Base-by-base conservation (phyloP, 768 basidiomycete species). In the Hericium coralloides region DNA sequence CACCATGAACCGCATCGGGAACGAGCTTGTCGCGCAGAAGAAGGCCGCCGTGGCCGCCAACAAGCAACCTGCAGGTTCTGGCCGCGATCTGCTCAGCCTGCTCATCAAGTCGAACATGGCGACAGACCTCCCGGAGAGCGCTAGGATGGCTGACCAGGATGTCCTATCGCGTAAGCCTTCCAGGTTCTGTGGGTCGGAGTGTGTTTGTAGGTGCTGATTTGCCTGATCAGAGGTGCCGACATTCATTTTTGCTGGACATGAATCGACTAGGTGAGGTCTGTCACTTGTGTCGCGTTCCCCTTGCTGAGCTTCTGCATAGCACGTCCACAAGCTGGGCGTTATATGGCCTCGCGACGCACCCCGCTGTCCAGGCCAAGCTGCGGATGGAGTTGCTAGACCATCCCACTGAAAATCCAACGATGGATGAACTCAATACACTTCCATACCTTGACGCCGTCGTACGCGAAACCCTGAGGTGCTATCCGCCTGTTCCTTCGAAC, bases 381-480 rank as follows among this genome's bases (percentile, higher is more conserved):
- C 75, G 85, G 0, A 73, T 79, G 1, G 87, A 90, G 63, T 70
- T 85, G 1, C 68, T 79, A 7, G 64, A 69, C 0, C 70, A 84
- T 12, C 63, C 73, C 1, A 82, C 79, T 0, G 80, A 85, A 9
- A 79, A 69, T 0, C 86, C 87, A 2, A 75, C 76, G 4, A 87
- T 89, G 82, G 87, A 90, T 36, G 77, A 83, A 37, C 75, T 91
- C 0, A 78, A 80, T 56, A 72, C 76, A 2, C 72, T 92, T 3
- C 78, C 84, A 0, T 89, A 86, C 63, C 80, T 91, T 17, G 89
- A 63, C 45, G 49, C 53, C 39, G 57, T 63, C n/a, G 47, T 18
- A 2, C 72, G 2, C 2, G 62, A 63, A 23, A 38, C 49, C 38
- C 55, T 63, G 10, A 56, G 62, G 20, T 49, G 61, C 8, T 23